Evolutionary conservation across 164 flowering plant genomes (phyloP), one percentile per base, ranked within the genome.

Genomic region (Chimonanthus praecox): DNA sequence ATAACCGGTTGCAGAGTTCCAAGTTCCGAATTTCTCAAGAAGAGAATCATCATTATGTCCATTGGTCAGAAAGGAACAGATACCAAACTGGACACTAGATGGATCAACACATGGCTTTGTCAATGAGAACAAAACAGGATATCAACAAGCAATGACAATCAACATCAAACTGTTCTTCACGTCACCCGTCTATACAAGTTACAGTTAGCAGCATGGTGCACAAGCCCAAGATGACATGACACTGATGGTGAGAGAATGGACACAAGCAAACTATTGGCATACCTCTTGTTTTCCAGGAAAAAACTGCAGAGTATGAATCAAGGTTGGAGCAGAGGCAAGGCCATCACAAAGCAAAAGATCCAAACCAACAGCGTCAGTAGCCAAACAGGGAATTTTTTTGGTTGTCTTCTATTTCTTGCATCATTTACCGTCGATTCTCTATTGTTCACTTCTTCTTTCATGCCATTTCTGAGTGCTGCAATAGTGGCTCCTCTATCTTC

Each of bases 291-390:
- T 43, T 61, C 43, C 47, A 68, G 51, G 16, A 68, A 68, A 47
- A 33, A 7, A 61, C 8, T 16, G 7, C 13, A 8, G 15, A 16
- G 46, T 10, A 66, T 44, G 47, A 15, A 66, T 90, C 84, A 90
- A 68, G 78, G 91, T 78, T 91, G 96, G 75, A 92, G 90, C 71
- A 93, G 80, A 77, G 98, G 98, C 78, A 93, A 77, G 3, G 97
- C 91, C 97, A 93, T 93, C 49, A 93, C 85, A 49, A 83, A 49
- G 21, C 97, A 88, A 72, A 92, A 89, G 72, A 90, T 80, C 15
- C 92, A 91, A 62, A 86, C 70, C 44, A 93, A 81, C 82, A 95
- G 77, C 60, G 92, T n/a, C 77, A 90, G 73, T 84, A 90, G 67
- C 97, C 98, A 95, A 21, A 90, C 77, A 5, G 97, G 94, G 74